Base-by-base conservation (phyloP, 2,329 filamentous ascomycete genomes). In the Xylariaceae sp. region DNA sequence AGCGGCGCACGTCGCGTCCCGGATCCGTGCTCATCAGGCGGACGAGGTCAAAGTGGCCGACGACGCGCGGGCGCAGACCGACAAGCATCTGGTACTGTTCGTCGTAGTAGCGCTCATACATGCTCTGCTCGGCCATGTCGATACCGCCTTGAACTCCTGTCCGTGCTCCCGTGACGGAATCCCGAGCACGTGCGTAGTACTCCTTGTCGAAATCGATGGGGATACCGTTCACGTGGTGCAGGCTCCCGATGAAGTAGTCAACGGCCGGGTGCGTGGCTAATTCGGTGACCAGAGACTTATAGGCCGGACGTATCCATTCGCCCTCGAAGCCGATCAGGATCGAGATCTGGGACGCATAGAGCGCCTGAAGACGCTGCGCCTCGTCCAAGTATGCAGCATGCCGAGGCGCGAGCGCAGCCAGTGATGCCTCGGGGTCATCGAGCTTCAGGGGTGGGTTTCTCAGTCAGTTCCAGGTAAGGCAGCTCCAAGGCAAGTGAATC, bases 11-110 rank as follows among this genome's bases (percentile, higher is more conserved):
- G 47, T 81, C 78, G 27, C 74, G 62, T 34, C 74, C 75, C 0
- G 84, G 82, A 14, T 84, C 71, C 41, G 78, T 74, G 52, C 85
- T 88, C 59, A 92, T 72, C 47, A 98, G 66, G 9, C 90, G 73
- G 38, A 97, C 83, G 14, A 98, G 76, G 64, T 98, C 92, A 59
- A 98, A 94, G 65, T 98, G 92, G 0, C 89, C 92, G 3, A 98
- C 83, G 9, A 98, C 73, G 6, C 77, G 76, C 21, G 92, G 92
- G 50, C 69, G 68, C 48, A 95, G 63, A 6, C 74, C 70, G 38
- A 65, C 62, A 32, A 98, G 70, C 89, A 98, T 94, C 14, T 80
- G 78, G 44, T 75, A 73, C 67, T 97, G 92, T 50, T 81, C 70
- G 61, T 97, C 89, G 59, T 94, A 97, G 66, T 96, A 98, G 48